These are phyloP conservation scores for Zygosaccharomyces lentus DNA, from an alignment of 805 yeast genomes.

Conservation along the genomic window DNA sequence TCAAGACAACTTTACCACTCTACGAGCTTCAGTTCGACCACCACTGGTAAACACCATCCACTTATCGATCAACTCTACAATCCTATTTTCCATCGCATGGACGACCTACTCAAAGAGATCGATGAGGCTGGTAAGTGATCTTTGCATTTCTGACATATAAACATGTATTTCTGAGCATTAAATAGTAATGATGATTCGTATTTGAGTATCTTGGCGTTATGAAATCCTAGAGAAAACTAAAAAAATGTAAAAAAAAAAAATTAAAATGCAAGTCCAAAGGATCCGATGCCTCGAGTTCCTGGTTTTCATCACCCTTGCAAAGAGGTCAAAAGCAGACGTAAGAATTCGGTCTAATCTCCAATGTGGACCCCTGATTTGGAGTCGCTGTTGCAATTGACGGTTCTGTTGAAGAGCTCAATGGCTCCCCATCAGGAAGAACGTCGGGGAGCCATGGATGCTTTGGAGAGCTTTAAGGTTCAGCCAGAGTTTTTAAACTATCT, in stretches of 20 bases:
- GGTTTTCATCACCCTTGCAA: neutral
- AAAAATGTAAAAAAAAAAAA: neutral
- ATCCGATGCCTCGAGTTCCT: neutral
- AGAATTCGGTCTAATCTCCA: neutral
- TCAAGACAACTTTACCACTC: slow-evolving; percentile 10
- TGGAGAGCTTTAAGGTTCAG: slow-evolving; percentile 62
- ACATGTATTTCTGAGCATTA: slow-evolving; percentile 1
- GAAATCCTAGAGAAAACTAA: neutral
- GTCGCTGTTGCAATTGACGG: slow-evolving; percentile 58
- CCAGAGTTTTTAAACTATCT: slow-evolving; percentile 82
- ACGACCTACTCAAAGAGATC: slow-evolving; percentile 31
- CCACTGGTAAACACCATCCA: slow-evolving; percentile 36
- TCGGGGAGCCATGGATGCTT: slow-evolving; percentile 64
- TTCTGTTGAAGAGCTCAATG: slow-evolving; percentile 66
- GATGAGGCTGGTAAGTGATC: slow-evolving; percentile 16
- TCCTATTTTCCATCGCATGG: slow-evolving; percentile 51
- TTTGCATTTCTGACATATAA: neutral
- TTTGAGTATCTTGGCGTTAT: neutral
- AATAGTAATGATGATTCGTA: slow-evolving; percentile 3
- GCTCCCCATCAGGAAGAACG: slow-evolving; percentile 55
- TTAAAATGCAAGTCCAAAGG: neutral
- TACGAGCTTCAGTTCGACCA: slow-evolving; percentile 6
- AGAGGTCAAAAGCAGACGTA: neutral
- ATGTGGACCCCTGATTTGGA: slow-evolving; percentile 66
- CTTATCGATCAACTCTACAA: slow-evolving; percentile 50